Conservation (phyloP, 768 basidiomycete genomes). For the Epithele typhae region DNA sequence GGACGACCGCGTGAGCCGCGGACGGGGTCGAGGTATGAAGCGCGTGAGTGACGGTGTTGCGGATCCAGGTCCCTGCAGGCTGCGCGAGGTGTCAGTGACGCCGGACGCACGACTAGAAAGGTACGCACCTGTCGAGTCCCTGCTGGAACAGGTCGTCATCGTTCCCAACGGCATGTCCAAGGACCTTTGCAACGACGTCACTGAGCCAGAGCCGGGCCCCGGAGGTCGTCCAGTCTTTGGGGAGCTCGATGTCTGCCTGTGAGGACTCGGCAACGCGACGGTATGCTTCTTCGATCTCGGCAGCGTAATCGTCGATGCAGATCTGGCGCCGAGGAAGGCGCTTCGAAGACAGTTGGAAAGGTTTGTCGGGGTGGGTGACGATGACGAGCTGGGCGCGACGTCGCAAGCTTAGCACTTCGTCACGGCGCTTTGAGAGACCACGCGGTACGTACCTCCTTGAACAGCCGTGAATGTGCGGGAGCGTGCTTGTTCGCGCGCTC, state of each 20-base stretch:
- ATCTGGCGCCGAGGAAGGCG: slow-evolving; percentile 25
- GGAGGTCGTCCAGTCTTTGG: slow-evolving; percentile 29
- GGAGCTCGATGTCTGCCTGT: slow-evolving; percentile 25
- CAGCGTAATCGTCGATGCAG: slow-evolving; percentile 29
- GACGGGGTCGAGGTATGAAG: slow-evolving; percentile 14
- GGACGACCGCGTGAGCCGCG: slow-evolving; percentile 6
- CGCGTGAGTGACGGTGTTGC: slow-evolving; percentile 20
- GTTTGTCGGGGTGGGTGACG: slow-evolving; percentile 26
- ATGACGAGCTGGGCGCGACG: slow-evolving; percentile 27
- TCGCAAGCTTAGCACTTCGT: too few species aligned
- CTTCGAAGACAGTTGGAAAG: slow-evolving; percentile 31
- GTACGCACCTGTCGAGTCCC: slow-evolving; percentile 35
- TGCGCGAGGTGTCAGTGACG: slow-evolving; percentile 2
- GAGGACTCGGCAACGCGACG: slow-evolving; percentile 29
- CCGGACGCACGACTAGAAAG: background rate
- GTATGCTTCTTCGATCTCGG: slow-evolving; percentile 39
- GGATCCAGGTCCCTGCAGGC: slow-evolving; percentile 21
- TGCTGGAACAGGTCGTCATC: slow-evolving; percentile 36
- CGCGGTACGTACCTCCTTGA: slow-evolving; percentile 37
- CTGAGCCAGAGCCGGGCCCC: too few species aligned
- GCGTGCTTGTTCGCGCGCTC: slow-evolving; percentile 38
- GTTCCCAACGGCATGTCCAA: slow-evolving; percentile 20
- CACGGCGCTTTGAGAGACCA: too few species aligned
- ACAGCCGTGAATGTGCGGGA: slow-evolving; percentile 41
- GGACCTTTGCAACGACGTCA: too few species aligned